Evolutionary conservation across 2,329 filamentous ascomycete genomes (phyloP), one percentile per base, ranked within the genome.

Genomic region (Sordariomycetes sp.): DNA sequence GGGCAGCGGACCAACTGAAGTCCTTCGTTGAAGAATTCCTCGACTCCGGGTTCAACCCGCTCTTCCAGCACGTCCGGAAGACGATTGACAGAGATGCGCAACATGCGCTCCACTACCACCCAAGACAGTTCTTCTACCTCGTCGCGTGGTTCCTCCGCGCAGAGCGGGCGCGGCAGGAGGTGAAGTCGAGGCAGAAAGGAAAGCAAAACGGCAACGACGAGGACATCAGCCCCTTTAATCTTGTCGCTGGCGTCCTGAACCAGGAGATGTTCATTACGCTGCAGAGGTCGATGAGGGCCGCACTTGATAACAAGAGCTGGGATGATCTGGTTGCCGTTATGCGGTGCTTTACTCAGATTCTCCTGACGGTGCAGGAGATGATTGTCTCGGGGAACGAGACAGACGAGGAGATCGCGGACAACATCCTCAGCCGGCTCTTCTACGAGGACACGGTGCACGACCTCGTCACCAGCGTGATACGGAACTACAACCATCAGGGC

Each of bases 351-450:
- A 97, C 91, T 0, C 91, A 97, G 66, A 94, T 97, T 62, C 76
- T 96, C 22, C 78, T 96, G 28, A 96, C 91, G 0, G 87, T 97
- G 2, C 90, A 96, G 65, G 89, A 95, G 60, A 97, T 99, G 91
- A 77, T 85, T 1, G 83, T 87, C 53, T 94, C 89, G 1, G 79
- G 81, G 1, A 80, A 89, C 34, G 91, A 96, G 61, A 91, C 96
- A n/a, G 89, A 99, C 62, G 87, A 95, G 66, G 94, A 97, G 64
- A 97, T 99, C 67, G 92, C 94, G 0, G 92, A 99, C 67, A 99
- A 99, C 64, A 96, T 95, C 13, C 82, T 96, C 56, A 95, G 87
- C 64, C 89, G 92, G 60, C 89, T 99, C n/a, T 99, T 99, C 69
- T 99, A 99, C 71, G 94, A 99, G 70, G 90, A 97, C 66, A 82